Percentiles rank a stretch among this genome's conserved stretches.
Conservation (phyloP, 208 protist genomes). For the Leishmania gerbilli region DNA sequence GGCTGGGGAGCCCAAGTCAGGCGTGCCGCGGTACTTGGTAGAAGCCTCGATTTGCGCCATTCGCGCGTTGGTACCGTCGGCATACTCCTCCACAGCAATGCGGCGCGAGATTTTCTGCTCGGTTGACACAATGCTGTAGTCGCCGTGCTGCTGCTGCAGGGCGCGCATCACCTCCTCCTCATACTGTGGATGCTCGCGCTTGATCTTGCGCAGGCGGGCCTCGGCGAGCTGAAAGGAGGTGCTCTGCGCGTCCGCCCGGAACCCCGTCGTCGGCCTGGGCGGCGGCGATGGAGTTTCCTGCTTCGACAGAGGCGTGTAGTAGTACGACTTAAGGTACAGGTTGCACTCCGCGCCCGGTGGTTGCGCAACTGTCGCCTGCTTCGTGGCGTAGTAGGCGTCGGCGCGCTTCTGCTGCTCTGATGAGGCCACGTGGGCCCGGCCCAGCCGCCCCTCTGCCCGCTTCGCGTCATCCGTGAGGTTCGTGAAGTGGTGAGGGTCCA, state of each 20-base stretch:
- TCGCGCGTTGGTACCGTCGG: constrained; percentile 38
- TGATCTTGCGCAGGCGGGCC: constrained; percentile 53
- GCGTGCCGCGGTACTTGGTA: constrained; percentile 33
- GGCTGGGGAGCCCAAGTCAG: constrained; percentile 36
- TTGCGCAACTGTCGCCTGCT: constrained; percentile 25
- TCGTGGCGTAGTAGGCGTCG: constrained; percentile 34
- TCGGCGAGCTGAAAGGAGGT: constrained; percentile 58
- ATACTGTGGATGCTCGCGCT: constrained; percentile 34
- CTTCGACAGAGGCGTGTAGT: constrained; percentile 46
- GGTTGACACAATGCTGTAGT: constrained; percentile 47
- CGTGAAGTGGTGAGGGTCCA: constrained; percentile 58
- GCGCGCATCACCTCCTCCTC: constrained; percentile 29
- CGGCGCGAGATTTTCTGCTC: constrained; percentile 54
- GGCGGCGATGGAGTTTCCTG: constrained; percentile 5
- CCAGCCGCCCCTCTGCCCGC: constrained; percentile 59
- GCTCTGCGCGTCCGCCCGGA: constrained; percentile 20
- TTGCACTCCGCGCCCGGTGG: constrained; percentile 37
- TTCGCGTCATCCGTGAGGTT: constrained; percentile 72
- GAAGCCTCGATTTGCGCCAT: constrained; percentile 33
- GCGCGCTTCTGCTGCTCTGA: constrained; percentile 31
- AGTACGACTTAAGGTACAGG: constrained; percentile 52
- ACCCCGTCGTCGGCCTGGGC: constrained; percentile 11
- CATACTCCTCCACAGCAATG: constrained; percentile 51
- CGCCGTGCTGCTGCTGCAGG: constrained; percentile 40
- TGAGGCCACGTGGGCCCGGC: constrained; percentile 38